phyloP scores from a whole-genome alignment of 495 filamentous ascomycete species.

The Astrothelium macrocarpum region DNA sequence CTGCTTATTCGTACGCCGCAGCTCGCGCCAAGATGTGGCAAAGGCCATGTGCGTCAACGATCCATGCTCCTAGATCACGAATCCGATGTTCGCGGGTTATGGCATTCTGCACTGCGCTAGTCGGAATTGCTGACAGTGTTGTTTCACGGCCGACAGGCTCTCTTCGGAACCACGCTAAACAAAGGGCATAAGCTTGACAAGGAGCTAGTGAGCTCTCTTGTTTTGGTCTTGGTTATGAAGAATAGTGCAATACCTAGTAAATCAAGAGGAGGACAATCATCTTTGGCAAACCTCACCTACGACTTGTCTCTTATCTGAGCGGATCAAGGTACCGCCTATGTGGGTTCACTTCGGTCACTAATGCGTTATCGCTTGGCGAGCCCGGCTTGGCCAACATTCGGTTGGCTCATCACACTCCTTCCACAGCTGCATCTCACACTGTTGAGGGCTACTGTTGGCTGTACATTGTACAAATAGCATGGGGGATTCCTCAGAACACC shows the following conservation, averaged over 20 bases:
- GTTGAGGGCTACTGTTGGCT: neutral
- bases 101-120: neutral
- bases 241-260: too few relatives aligned
- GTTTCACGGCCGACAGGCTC: neutral
- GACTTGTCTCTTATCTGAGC: neutral
- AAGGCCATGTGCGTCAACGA: neutral
- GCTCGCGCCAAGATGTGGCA: neutral
- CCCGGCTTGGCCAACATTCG: neutral
- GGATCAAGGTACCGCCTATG: neutral
- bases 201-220: too few relatives aligned
- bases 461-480: neutral
- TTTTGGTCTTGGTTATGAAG: too few relatives aligned
- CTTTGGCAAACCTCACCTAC: neutral
- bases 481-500: neutral
- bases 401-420: neutral
- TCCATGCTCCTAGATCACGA: neutral
- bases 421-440: neutral
- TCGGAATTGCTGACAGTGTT: neutral
- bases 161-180: too few relatives aligned
- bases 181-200: neutral
- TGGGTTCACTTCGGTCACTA: neutral
- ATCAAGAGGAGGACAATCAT: neutral
- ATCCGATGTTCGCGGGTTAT: conserved; percentile 1
- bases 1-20: neutral
- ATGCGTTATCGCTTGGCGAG: too few relatives aligned